These are phyloP conservation scores for Turritis glabra DNA, from an alignment of 345 rosid genomes.

Conservation along the genomic window DNA sequence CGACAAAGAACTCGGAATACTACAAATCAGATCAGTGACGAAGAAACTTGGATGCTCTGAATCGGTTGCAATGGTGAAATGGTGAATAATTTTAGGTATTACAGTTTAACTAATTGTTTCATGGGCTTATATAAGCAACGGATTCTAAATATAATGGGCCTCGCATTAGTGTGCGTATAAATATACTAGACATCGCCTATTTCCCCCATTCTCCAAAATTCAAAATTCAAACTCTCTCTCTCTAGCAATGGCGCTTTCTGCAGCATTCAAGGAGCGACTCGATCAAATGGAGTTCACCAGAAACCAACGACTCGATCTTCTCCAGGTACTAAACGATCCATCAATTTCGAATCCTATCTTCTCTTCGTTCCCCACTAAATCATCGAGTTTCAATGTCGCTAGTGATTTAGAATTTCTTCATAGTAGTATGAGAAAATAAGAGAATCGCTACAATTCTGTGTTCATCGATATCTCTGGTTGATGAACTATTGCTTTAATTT, in stretches of 20 bases:
- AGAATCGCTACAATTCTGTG: conserved; percentile 1
- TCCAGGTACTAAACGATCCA: conserved; percentile 65
- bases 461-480: background rate
- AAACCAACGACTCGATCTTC: conserved; percentile 61
- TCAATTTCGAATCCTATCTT: conserved; percentile 13
- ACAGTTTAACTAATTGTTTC: background rate
- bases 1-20: too few species aligned
- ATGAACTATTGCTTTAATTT: background rate
- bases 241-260: conserved; percentile 59
- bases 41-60: background rate
- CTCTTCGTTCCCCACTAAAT: conserved; percentile 10
- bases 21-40: background rate
- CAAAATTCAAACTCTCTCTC: conserved; percentile 10
- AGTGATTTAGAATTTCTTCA: background rate
- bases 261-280: conserved; percentile 67
- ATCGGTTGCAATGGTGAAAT: background rate
- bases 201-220: background rate
- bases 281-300: conserved; percentile 67
- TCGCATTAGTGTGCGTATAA: background rate
- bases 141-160: background rate
- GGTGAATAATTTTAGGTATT: background rate
- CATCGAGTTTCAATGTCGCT: background rate
- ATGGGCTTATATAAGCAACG: conserved; percentile 5
- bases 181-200: background rate
- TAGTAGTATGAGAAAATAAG: background rate